Percentiles rank a stretch among this genome's conserved stretches.
Conservation (phyloP, 2,329 filamentous ascomycete genomes). For the Truncatella angustata region DNA sequence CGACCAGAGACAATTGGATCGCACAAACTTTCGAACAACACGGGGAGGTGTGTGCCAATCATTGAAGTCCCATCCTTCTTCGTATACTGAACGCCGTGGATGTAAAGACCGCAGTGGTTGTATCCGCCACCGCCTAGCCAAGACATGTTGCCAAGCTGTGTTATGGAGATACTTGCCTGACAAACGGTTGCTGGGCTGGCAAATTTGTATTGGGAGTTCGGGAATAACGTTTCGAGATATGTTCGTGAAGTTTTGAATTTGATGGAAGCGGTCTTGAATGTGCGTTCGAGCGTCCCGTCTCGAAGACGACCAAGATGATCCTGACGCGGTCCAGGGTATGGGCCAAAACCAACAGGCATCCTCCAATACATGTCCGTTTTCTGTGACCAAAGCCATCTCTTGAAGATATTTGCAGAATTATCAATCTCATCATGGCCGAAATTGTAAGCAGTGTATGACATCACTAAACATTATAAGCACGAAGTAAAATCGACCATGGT, state of each 20-base stretch:
- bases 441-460: conserved; percentile 46
- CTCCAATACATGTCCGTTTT: conserved; percentile 38
- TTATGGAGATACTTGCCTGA: conserved; percentile 40
- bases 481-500: neutral
- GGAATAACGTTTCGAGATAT: conserved; percentile 46
- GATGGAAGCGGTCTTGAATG: conserved; percentile 44
- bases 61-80: conserved; percentile 46
- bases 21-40: conserved; percentile 56
- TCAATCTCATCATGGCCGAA: conserved; percentile 60
- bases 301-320: conserved; percentile 21
- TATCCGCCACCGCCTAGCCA: conserved; percentile 63
- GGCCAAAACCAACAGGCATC: conserved; percentile 44
- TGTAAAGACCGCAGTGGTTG: conserved; percentile 55
- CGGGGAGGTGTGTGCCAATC: conserved; percentile 51
- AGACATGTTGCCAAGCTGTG: conserved; percentile 47
- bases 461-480: conserved; percentile 25
- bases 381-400: conserved; percentile 44
- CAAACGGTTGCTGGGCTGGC: conserved; percentile 40
- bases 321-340: conserved; percentile 44
- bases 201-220: conserved; percentile 40
- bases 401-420: conserved; percentile 47
- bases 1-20: conserved; percentile 60
- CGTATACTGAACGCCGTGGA: conserved; percentile 59
- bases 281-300: conserved; percentile 24
- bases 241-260: conserved; percentile 50